A percentile compares a stretch with the other conserved stretches of the same genome.
Evolutionary conservation across 2,329 filamentous ascomycete genomes (phyloP).

Genomic region (Aquanectria penicillioides): DNA sequence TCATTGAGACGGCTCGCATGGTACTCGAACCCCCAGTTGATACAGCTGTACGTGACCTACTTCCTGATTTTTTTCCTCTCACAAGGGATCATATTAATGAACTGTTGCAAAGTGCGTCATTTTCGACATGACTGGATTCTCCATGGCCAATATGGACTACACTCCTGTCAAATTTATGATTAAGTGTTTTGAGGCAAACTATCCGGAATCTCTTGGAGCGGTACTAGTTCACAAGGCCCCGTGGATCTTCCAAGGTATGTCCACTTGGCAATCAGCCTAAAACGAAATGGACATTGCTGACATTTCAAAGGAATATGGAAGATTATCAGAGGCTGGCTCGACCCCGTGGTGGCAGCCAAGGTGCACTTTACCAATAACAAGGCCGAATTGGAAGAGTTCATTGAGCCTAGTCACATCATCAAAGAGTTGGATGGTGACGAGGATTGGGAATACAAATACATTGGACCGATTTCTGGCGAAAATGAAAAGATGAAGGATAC

Average conservation of each 20-base stretch:
- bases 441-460: slow-evolving; percentile 83
- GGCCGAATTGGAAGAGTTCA: slow-evolving; percentile 81
- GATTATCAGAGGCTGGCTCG: slow-evolving; percentile 94
- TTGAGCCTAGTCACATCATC: slow-evolving; percentile 75
- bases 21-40: slow-evolving; percentile 83
- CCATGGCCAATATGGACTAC: slow-evolving; percentile 98
- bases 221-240: slow-evolving; percentile 96
- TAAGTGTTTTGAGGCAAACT: slow-evolving; percentile 98
- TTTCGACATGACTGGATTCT: slow-evolving; percentile 96
- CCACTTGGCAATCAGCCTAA: slow-evolving; percentile 28
- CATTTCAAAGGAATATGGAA: slow-evolving; percentile 81
- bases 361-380: slow-evolving; percentile 90
- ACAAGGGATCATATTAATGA: slow-evolving; percentile 33
- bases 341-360: slow-evolving; percentile 94
- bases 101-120: slow-evolving; percentile 74
- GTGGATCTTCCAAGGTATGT: slow-evolving; percentile 91
- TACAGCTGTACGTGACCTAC: slow-evolving; percentile 77
- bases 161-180: slow-evolving; percentile 99
- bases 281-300: slow-evolving; percentile 18
- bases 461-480: slow-evolving; percentile 80
- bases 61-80: background rate
- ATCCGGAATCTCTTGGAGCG: slow-evolving; percentile 89
- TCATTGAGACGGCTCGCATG: slow-evolving; percentile 94
- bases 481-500: slow-evolving; percentile 78
- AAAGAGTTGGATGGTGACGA: slow-evolving; percentile 89